Evolutionary conservation across 2,329 filamentous ascomycete species (phyloP), one percentile per base, ranked within the genome.

Genomic region (Epichloe uncinata): DNA sequence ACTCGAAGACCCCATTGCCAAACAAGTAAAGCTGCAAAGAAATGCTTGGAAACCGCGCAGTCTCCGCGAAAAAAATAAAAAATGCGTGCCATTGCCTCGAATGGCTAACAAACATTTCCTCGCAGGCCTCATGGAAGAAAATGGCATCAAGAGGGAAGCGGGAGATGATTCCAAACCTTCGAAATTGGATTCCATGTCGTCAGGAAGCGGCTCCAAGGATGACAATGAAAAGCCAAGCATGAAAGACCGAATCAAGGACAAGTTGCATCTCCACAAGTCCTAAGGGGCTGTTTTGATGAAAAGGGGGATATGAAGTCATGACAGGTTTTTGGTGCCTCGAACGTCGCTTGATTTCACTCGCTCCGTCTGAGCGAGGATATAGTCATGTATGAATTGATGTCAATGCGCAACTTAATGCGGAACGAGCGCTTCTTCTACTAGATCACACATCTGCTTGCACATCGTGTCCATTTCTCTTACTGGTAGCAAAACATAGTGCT

Each of bases 201-300:
- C 49, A 5, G 45, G 20, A 37, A 37, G 13, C 12, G 40, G 37
- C 4, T 16, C 41, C 26, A 48, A 67, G 50, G 54, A 55, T 26
- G 60, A 58, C 38, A 63, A 61, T 44, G 67, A 68, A 50, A 79
- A 79, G 66, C 70, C 69, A 43, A 75, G 75, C 54, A 60, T 84
- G 40, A 73, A 73, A 53, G 73, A 81, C 51, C 83, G 82, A 69
- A 77, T 86, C 65, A 86, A 85, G 75, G 74, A 76, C 50, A 85
- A 85, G 70, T 66, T 85, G 52, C 81, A 84, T 65, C 67, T 66
- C 50, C 66, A 72, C 58, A 50, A 51, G 30, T 49, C 42, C 36
- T 44, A 33, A 43, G 26, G 3, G 12, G 5, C 5, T 20, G 9
- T 15, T 37, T 5, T 13, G 4, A 42, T 18, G 40, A 20, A 20